Evolutionary conservation across 352 stramenopile species (phyloP), one percentile per base, ranked within the genome.

Genomic region (Globisporangium orthogonon): DNA sequence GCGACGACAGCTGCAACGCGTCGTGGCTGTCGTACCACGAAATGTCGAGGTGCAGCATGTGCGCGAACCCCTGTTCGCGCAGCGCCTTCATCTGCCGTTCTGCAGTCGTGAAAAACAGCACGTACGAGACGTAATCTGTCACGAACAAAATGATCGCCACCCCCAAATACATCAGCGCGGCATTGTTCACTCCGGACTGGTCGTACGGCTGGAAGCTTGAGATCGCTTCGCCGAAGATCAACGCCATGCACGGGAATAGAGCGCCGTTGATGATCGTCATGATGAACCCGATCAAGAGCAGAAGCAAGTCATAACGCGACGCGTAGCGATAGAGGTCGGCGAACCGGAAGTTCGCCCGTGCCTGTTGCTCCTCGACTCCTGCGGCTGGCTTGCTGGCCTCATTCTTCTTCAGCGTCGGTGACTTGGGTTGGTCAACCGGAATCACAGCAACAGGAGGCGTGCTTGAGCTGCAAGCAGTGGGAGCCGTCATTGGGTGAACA

Each of bases 11-110:
- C 28, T 65, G 53, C 28, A 54, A 41, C 11, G 60, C 56, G 23
- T 70, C 54, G n/a, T 29, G 30, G 29, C 33, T n/a, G 41, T 71
- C 65, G 54, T 67, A 70, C 65, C 65, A 71, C 10, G 28, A n/a
- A 14, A 71, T 67, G 14, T 71, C 62, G 40, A 70, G 47, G 48
- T 62, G 66, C 44, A 71, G 48, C 48, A 71, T 67, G 43, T 66
- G 58, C 30, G 49, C 48, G 13, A 71, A 45, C 23, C 15, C 52
- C 18, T 64, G 45, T 11, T 35, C 9, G 35, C 64, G 53, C 15
- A 71, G 30, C 4, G 35, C 30, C 46, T 69, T 63, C 52, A 71
- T 70, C 44, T 70, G 65, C 4, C 65, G 61, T 40, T 71, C 65
- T 0, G 65, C 41, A 0, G 52, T 49, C 17, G 48, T 51, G 4